Percentiles rank a stretch among this genome's conserved stretches.
Conservation (phyloP, 2,329 filamentous ascomycete species). For the Didymella lethalis region DNA sequence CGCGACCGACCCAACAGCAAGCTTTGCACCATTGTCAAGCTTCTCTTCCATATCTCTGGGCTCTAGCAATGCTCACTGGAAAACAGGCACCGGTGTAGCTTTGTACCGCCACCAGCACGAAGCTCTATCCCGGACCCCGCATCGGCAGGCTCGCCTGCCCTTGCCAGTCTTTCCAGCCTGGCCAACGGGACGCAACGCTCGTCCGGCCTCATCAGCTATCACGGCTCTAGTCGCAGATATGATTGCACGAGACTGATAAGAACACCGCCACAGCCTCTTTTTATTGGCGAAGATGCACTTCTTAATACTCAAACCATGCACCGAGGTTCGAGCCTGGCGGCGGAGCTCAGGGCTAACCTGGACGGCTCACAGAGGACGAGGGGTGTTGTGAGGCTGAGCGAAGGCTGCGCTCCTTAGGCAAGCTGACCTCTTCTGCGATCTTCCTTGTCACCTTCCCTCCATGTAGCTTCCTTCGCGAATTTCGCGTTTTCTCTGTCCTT, state of each 20-base stretch:
- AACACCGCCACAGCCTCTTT: constrained; percentile 12
- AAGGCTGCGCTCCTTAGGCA: background rate
- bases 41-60: constrained; percentile 1
- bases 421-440: background rate
- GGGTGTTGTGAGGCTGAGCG: constrained; percentile 18
- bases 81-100: background rate
- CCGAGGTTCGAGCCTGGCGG: constrained; percentile 15
- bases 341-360: constrained; percentile 16
- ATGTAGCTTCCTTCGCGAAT: background rate
- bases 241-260: constrained; percentile 25
- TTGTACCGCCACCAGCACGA: constrained; percentile 1
- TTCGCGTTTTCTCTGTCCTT: background rate
- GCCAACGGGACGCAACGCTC: constrained; percentile 21
- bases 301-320: constrained; percentile 11
- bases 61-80: background rate
- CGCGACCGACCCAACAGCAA: constrained; percentile 5
- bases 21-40: constrained; percentile 15
- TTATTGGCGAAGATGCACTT: constrained; percentile 15
- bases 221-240: constrained; percentile 21
- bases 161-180: constrained; percentile 2
- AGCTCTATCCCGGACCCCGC: constrained; percentile 19
- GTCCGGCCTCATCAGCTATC: constrained; percentile 24
- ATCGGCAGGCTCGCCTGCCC: constrained; percentile 13
- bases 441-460: constrained; percentile 6
- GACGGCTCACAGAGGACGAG: constrained; percentile 18